These are phyloP conservation scores for Curvularia eragrostidis DNA, from an alignment of 2,329 filamentous ascomycete genomes.

Conservation along the genomic window DNA sequence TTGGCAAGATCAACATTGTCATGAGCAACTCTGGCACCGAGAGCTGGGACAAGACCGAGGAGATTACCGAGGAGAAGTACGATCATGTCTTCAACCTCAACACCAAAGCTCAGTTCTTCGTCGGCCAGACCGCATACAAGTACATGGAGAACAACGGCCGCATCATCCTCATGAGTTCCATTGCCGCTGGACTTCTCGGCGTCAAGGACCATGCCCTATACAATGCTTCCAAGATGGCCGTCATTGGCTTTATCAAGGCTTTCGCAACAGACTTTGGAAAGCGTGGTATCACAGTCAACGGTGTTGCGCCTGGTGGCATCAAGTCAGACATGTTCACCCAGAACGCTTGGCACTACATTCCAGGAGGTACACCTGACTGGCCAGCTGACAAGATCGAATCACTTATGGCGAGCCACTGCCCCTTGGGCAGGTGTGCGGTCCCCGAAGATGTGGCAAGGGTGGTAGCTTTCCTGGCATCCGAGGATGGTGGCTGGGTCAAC, in stretches of 20 bases:
- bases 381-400: slow-evolving; percentile 58
- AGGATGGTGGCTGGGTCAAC: slow-evolving; percentile 52
- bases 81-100: slow-evolving; percentile 75
- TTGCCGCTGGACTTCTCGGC: slow-evolving; percentile 70
- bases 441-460: slow-evolving; percentile 56
- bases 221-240: slow-evolving; percentile 74
- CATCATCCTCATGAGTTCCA: slow-evolving; percentile 76
- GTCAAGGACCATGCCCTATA: slow-evolving; percentile 76
- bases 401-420: slow-evolving; percentile 59
- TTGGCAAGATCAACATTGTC: slow-evolving; percentile 56
- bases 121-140: slow-evolving; percentile 76
- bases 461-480: slow-evolving; percentile 50
- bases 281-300: slow-evolving; percentile 73
- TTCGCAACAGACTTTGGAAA: slow-evolving; percentile 75
- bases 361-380: slow-evolving; percentile 57
- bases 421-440: slow-evolving; percentile 56
- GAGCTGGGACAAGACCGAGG: slow-evolving; percentile 71
- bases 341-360: slow-evolving; percentile 64
- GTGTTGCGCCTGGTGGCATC: slow-evolving; percentile 74
- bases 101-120: slow-evolving; percentile 76
- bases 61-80: slow-evolving; percentile 73
- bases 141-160: slow-evolving; percentile 73
- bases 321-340: slow-evolving; percentile 79
- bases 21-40: slow-evolving; percentile 67
- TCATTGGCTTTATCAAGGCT: slow-evolving; percentile 74